These are phyloP conservation scores for Neonectria faginata DNA, from an alignment of 2,329 filamentous ascomycete genomes.

Conservation along the genomic window DNA sequence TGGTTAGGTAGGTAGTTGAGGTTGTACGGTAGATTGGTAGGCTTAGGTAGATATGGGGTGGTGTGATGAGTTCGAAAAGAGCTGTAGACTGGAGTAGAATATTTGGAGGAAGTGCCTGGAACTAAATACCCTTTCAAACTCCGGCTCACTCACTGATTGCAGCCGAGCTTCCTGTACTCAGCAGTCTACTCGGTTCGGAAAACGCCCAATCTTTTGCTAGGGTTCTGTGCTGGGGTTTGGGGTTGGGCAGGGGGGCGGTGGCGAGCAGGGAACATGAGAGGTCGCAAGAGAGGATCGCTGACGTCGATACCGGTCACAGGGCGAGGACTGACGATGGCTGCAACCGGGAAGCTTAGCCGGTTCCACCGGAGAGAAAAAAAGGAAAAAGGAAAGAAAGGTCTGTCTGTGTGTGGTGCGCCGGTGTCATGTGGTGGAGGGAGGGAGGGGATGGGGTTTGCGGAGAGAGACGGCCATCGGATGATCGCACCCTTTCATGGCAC, in stretches of 20 bases:
- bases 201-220: not conserved
- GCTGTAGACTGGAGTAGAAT: not conserved
- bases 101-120: not conserved
- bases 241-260: not conserved
- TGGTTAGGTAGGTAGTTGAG: too few relatives aligned
- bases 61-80: not conserved
- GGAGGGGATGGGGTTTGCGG: not conserved
- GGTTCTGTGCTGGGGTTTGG: not conserved
- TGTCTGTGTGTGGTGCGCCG: not conserved
- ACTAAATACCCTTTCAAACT: not conserved
- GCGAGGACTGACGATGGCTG: not conserved
- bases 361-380: conserved; percentile 1
- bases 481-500: not conserved
- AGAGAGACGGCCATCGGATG: not conserved
- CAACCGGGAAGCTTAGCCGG: conserved; percentile 4
- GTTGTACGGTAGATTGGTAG: not conserved
- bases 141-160: not conserved
- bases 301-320: conserved; percentile 4
- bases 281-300: not conserved
- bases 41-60: not conserved
- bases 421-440: not conserved
- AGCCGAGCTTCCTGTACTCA: not conserved
- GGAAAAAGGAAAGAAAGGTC: not conserved
- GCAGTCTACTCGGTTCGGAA: not conserved
- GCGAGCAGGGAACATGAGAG: conserved; percentile 4